phyloP scores from a whole-genome alignment of 140 eudicot species.

The Stevia rebaudiana region DNA sequence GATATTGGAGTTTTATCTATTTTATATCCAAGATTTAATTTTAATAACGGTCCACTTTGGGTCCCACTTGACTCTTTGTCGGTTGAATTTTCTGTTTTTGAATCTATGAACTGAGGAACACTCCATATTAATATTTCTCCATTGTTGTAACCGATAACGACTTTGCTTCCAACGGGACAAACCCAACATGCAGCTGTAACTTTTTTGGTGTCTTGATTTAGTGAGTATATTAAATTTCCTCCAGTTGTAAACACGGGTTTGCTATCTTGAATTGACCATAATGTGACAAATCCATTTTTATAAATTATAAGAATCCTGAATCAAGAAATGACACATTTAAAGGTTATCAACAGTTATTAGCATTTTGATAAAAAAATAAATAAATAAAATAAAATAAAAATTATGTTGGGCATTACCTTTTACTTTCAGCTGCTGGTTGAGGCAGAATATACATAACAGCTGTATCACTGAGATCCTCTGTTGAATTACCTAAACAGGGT shows the following conservation, averaged over 20 bases:
- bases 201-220: conserved; percentile 58
- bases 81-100: conserved; percentile 28
- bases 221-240: conserved; percentile 43
- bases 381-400: no score
- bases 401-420: conserved; percentile 49
- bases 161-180: conserved; percentile 87
- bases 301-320: conserved; percentile 82
- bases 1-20: conserved; percentile 76
- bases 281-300: conserved; percentile 53
- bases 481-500: conserved; percentile 41
- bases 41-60: conserved; percentile 53
- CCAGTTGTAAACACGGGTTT: conserved; percentile 58
- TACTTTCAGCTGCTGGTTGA: conserved; percentile 80
- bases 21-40: conserved; percentile 88
- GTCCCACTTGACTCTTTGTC: conserved; percentile 34
- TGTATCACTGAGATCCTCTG: conserved; percentile 39
- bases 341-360: conserved; percentile 5
- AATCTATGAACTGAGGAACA: conserved; percentile 37
- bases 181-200: conserved; percentile 95
- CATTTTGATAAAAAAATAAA: no score
- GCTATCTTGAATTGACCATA: conserved; percentile 86
- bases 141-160: conserved; percentile 72
- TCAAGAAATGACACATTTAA: background rate
- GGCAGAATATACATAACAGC: conserved; percentile 68
- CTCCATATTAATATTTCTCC: conserved; percentile 85